Percentiles rank a stretch among this genome's conserved stretches.
phyloP scores from a whole-genome alignment of 164 flowering plant genomes.

The Berberis vulgaris region DNA sequence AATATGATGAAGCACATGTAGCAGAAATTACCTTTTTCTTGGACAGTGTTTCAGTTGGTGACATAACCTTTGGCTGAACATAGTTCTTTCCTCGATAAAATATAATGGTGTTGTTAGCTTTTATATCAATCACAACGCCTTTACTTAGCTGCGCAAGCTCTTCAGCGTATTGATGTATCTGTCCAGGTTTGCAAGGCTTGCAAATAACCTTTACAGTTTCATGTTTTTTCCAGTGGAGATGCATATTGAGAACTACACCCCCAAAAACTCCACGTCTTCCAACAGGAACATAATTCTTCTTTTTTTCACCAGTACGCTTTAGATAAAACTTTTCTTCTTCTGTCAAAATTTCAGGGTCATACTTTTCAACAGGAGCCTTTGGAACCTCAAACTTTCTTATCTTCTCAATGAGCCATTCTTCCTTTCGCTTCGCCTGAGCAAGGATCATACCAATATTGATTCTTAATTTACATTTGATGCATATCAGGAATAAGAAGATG shows the following conservation, averaged over 20 bases:
- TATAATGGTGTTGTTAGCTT: constrained; percentile 57
- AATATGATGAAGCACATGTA: background rate
- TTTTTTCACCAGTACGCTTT: constrained; percentile 88
- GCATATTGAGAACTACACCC: constrained; percentile 96
- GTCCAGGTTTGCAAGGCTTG: constrained; percentile 84
- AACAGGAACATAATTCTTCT: constrained; percentile 80
- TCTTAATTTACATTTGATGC: background rate
- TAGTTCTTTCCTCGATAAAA: constrained; percentile 91
- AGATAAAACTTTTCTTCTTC: constrained; percentile 85
- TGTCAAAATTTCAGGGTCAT: constrained; percentile 88
- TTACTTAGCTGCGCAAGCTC: constrained; percentile 76
- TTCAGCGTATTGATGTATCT: constrained; percentile 71
- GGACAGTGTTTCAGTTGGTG: constrained; percentile 78
- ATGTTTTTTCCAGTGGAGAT: constrained; percentile 93
- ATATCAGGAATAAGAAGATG: background rate
- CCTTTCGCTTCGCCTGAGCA: constrained; percentile 75
- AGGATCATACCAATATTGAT: background rate
- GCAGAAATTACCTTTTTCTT: constrained; percentile 58
- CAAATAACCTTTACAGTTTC: constrained; percentile 86
- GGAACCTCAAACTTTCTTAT: constrained; percentile 67
- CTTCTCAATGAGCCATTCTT: constrained; percentile 88
- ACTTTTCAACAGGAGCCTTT: constrained; percentile 44
- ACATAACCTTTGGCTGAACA: constrained; percentile 79
- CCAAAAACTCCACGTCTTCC: constrained; percentile 96
- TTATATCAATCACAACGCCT: constrained; percentile 78